Evolutionary conservation across 169 alveolate genomes (phyloP).

Genomic region (Neospora caninum): DNA sequence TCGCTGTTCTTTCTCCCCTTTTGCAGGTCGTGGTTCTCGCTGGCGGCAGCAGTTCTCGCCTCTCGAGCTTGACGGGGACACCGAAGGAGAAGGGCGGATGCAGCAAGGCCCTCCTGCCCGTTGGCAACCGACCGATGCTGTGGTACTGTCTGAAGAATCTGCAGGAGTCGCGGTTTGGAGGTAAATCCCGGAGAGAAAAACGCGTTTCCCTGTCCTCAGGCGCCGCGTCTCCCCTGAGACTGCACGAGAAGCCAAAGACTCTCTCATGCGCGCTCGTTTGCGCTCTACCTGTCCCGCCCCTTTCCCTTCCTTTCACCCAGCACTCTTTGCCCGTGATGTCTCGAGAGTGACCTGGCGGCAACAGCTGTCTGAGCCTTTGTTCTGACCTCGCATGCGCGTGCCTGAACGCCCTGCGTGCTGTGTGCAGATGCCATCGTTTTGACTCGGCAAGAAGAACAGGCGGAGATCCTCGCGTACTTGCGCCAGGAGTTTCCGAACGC

Average conservation of each 20-base stretch:
- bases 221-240: too few species aligned
- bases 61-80: conserved; percentile 38
- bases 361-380: too few species aligned
- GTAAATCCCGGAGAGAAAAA: not conserved
- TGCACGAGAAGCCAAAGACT: too few species aligned
- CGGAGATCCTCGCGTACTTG: conserved; percentile 56
- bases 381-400: too few species aligned
- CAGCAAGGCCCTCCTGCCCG: conserved; percentile 69
- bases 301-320: too few species aligned
- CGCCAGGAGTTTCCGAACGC: conserved; percentile 62
- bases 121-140: conserved; percentile 66
- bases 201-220: not conserved
- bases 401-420: too few species aligned
- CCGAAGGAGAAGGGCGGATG: conserved; percentile 36
- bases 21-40: conserved; percentile 66
- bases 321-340: too few species aligned
- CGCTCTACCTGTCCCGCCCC: too few species aligned
- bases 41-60: conserved; percentile 66
- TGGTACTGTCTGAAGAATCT: conserved; percentile 67
- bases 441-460: conserved; percentile 59
- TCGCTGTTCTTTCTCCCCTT: not conserved
- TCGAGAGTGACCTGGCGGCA: too few species aligned
- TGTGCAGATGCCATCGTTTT: conserved; percentile 62
- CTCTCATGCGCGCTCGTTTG: too few species aligned
- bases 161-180: conserved; percentile 67